Evolutionary conservation across 2,329 filamentous ascomycete genomes (phyloP), one percentile per base, ranked within the genome.

Genomic region (Alternaria sp.): DNA sequence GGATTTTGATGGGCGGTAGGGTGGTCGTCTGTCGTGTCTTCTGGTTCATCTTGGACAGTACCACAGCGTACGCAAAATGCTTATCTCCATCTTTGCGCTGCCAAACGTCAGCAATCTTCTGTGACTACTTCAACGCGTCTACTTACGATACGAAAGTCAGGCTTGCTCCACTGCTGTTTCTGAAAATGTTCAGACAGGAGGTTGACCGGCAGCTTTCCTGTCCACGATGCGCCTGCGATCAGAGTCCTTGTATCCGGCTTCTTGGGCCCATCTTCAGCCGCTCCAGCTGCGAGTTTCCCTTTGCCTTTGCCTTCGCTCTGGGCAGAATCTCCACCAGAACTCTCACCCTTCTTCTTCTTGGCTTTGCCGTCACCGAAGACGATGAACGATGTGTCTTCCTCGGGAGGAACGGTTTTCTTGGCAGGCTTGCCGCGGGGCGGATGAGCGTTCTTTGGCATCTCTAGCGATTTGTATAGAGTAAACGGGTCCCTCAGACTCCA

Each of bases 191-290:
- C 95, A 34, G 91, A 92, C 63, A 98, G 86, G 70, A 98, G 84
- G 74, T 96, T 97, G 64, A 97, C 91, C 1, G 95, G 95, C 31
- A 99, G 82, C 77, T 99, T 99, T 39, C 95, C 95, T 0, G 95
- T 99, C 95, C 95, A 99, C 68, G 93, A 97, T 58, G 92, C 88
- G 48, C 95, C 95, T 40, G 93, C 95, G 72, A 99, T 96, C 65
- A 99, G 82, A 68, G 96, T 92, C 77, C 85, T 81, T 23, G 84
- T 85, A 48, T 86, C 83, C 39, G 86, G 85, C 67, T 85, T 86
- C 75, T 86, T 87, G n/a, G 81, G 81, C 6, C 75, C 78, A 48
- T 80, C 77, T 50, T 76, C 76, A 28, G 70, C 50, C 33, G 65
- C 65, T 11, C 61, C 68, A 36, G 66, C 58, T 26, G 61, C 31